Conservation (phyloP, 2,329 filamentous ascomycete species). For the Penicillium sp. region DNA sequence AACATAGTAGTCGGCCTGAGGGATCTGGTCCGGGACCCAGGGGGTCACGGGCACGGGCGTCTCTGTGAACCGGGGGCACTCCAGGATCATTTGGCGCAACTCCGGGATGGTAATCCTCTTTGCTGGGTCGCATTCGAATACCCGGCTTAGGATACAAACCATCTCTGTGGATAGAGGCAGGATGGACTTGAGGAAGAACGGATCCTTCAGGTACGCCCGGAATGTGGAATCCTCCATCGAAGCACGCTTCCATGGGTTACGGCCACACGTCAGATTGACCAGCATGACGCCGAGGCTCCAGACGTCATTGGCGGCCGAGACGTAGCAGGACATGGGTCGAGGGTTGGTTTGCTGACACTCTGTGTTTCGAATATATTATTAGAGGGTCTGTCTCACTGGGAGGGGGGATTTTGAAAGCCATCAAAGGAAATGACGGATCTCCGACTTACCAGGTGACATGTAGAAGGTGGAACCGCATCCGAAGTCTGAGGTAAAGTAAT, state of each 20-base stretch:
- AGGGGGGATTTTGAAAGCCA: not conserved
- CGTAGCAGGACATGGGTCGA: conserved; percentile 76
- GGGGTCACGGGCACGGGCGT: conserved; percentile 45
- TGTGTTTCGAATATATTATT: conserved; percentile 49
- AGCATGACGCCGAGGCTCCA: conserved; percentile 98
- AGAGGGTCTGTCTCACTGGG: conserved; percentile 9
- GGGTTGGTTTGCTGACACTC: conserved; percentile 85
- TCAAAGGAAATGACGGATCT: conserved; percentile 14
- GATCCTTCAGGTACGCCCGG: conserved; percentile 82
- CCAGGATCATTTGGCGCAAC: conserved; percentile 74
- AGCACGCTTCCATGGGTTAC: conserved; percentile 98
- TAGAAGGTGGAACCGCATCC: conserved; percentile 98
- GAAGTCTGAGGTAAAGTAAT: conserved; percentile 85
- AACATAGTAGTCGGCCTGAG: conserved; percentile 39
- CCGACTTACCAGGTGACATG: conserved; percentile 91
- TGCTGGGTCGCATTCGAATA: conserved; percentile 85
- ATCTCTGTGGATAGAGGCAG: conserved; percentile 88
- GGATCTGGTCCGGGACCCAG: conserved; percentile 42
- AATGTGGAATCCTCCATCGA: conserved; percentile 94
- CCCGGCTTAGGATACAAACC: conserved; percentile 81
- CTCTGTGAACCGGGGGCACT: conserved; percentile 73
- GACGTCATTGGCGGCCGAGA: conserved; percentile 91
- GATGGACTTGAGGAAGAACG: conserved; percentile 88
- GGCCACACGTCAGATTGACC: conserved; percentile 95
- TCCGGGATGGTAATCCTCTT: conserved; percentile 81